phyloP scores from a whole-genome alignment of 768 basidiomycete genomes.

The Phaeotremella skinneri region DNA sequence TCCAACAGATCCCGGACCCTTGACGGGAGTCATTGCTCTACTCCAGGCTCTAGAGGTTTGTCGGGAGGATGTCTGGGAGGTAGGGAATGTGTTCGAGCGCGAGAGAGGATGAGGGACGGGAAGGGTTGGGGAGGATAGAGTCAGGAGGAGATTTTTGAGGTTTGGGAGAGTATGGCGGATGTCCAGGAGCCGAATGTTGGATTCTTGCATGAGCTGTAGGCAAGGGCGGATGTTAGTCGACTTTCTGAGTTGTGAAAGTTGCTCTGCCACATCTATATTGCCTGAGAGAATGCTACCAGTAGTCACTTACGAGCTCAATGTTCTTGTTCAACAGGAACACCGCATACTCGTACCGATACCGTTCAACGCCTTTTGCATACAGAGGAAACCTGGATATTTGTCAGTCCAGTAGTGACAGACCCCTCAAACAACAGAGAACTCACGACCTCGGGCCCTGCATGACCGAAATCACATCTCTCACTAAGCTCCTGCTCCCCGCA shows the following conservation, averaged over 20 bases:
- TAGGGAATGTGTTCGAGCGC: background rate
- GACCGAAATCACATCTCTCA: conserved; percentile 86
- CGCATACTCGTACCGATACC: conserved; percentile 95
- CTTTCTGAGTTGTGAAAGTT: background rate
- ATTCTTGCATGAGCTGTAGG: conserved; percentile 87
- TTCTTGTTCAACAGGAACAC: conserved; percentile 96
- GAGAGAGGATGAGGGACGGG: conserved; percentile 9
- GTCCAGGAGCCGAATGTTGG: conserved; percentile 83
- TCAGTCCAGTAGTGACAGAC: background rate
- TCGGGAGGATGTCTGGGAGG: conserved; percentile 5
- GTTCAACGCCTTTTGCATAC: conserved; percentile 90
- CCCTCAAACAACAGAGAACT: conserved; percentile 48
- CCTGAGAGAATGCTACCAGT: background rate
- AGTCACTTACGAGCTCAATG: conserved; percentile 75
- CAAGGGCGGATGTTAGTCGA: background rate
- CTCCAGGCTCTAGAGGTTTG: conserved; percentile 3
- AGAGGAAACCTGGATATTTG: conserved; percentile 74
- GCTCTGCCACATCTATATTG: background rate
- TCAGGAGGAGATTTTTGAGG: conserved; percentile 86
- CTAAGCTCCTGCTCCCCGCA: conserved; percentile 83
- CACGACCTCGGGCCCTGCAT: conserved; percentile 95
- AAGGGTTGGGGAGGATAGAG: conserved; percentile 49
- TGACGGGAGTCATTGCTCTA: background rate
- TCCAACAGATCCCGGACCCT: background rate
- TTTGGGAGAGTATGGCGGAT: conserved; percentile 95